Evolutionary conservation across 2,329 filamentous ascomycete genomes (phyloP), one percentile per base, ranked within the genome.

Genomic region (Fusarium lateritium): DNA sequence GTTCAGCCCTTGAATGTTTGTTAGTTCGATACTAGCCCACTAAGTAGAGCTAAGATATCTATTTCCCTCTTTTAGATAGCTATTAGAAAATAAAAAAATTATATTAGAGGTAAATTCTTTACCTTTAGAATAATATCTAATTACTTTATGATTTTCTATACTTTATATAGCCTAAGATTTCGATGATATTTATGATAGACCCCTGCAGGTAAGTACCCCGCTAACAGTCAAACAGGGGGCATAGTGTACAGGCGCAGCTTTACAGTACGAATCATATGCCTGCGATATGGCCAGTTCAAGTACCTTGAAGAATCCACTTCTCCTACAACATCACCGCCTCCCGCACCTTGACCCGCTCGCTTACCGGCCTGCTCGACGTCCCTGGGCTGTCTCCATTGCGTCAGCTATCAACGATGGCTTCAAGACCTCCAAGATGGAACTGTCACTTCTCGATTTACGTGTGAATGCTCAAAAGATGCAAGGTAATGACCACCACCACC

Each of bases 281-380:
- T 15, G 59, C 47, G 51, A 70, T 61, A 70, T 53, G 63, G 43
- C 40, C n/a, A 28, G 38, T 34, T 45, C 43, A 58, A 21, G 51
- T 68, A 60, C 43, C 53, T 56, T 19, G 15, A 39, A 19, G 58
- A 51, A 15, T n/a, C 64, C 67, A 70, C 63, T 53, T 68, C 46
- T 50, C 45, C 46, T 60, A 56, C 67, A 67, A 53, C 58, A 70
- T 67, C 57, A 70, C 66, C 66, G 59, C 66, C 57, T 69, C 62
- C 66, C 51, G 65, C 66, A 64, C 50, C 50, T 53, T 46, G 53
- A 67, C 62, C 67, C 53, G 62, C 67, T 53, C 62, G 67, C 53
- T 70, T 58, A 56, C 67, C 50, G 58, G 62, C 42, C 50, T 54
- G 59, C 42, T 60, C 38, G 15, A 55, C 47, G 55, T 67, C 49